A percentile compares a stretch with the other conserved stretches of the same genome.
phyloP scores from a whole-genome alignment of 2,329 filamentous ascomycete genomes.

The Dothideomycetes sp. region DNA sequence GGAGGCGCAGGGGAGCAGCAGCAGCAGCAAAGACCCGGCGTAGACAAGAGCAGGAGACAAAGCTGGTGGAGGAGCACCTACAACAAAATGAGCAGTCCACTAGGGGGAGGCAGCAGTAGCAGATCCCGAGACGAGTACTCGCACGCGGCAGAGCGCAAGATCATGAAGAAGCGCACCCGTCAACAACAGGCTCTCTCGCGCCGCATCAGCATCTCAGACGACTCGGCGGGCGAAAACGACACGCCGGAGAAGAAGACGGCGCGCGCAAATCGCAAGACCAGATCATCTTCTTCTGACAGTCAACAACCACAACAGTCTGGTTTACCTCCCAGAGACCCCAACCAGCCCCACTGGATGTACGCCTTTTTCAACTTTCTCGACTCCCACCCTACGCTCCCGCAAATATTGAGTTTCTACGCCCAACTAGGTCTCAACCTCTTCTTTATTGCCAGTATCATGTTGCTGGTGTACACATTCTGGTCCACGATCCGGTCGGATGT shows the following conservation, averaged over 20 bases:
- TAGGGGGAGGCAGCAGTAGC: not conserved
- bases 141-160: conserved; percentile 6
- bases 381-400: conserved; percentile 52
- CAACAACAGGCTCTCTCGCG: conserved; percentile 9
- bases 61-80: conserved; percentile 5
- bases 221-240: conserved; percentile 13
- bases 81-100: not conserved
- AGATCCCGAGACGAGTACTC: conserved; percentile 4
- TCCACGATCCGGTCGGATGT: conserved; percentile 65
- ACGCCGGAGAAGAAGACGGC: not conserved
- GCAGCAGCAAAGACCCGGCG: too few species aligned
- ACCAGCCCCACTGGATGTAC: conserved; percentile 18
- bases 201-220: conserved; percentile 19
- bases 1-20: too few species aligned
- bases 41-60: conserved; percentile 4
- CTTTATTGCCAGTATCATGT: conserved; percentile 47
- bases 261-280: conserved; percentile 1
- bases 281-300: too few species aligned
- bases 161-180: conserved; percentile 5
- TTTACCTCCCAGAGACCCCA: conserved; percentile 4
- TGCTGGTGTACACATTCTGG: conserved; percentile 59
- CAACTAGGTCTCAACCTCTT: conserved; percentile 56
- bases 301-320: conserved; percentile 1
- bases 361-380: conserved; percentile 52
- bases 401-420: conserved; percentile 55